Evolutionary conservation across 2,329 filamentous ascomycete genomes (phyloP), one percentile per base, ranked within the genome.

Genomic region (Fusarium irregulare): DNA sequence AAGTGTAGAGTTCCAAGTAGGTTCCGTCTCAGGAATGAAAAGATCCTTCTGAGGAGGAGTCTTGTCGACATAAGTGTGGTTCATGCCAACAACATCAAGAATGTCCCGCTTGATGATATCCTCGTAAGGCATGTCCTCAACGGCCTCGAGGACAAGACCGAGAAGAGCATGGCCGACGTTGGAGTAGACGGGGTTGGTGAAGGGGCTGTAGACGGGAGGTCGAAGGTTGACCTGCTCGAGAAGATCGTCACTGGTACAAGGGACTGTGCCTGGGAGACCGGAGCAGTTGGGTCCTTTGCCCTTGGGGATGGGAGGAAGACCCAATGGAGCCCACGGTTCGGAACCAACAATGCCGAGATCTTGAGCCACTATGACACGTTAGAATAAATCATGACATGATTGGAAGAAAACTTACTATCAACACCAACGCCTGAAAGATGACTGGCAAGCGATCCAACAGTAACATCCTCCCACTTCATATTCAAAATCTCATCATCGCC

Each of bases 381-480:
- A n/a, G n/a, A n/a, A n/a, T n/a, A n/a, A n/a, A n/a, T n/a, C 0
- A 12, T 1, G 0, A 2, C 5, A 37, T 1, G 1, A 2, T 21
- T 10, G 0, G 3, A 8, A 5, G 0, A 12, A 2, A 2, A 59
- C 77, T 74, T 73, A 83, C 77, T 73, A 44, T 81, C 80, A 12
- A 75, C 77, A 1, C 73, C 77, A 25, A 85, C 73, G 0, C 85
- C 85, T 18, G 80, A 80, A 13, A 86, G 76, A 44, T 86, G 84
- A 4, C 78, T 80, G 2, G 83, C 82, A 11, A 87, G 73, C 21
- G 82, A 78, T 7, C 78, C 79, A 7, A 85, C 74, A 0, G 84
- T 86, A 32, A 87, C 76, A 12, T 83, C 80, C 37, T 85, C 79
- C 84, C 84, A 87, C 44, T 80, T 73, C 4, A 83, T 74, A 2